Evolutionary conservation across 192 early-diverging fungal genomes (phyloP).

Genomic region (Backusella morwellensis): DNA sequence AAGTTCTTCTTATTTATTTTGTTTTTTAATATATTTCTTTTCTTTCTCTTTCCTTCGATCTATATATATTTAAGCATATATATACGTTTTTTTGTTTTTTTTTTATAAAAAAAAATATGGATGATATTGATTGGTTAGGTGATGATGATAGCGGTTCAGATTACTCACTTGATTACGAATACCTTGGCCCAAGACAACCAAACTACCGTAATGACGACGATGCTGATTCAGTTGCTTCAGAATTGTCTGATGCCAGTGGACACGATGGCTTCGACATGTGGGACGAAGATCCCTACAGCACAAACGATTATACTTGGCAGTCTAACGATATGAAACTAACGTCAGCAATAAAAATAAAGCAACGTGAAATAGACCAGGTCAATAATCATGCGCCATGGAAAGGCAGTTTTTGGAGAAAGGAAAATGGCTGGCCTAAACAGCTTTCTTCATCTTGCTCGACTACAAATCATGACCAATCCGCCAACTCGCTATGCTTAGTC

Average conservation of each 20-base stretch:
- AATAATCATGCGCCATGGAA: constrained; percentile 7
- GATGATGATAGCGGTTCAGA: constrained; percentile 22
- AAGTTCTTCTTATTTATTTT: constrained; percentile 10
- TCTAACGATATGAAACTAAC: constrained; percentile 37
- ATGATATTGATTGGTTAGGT: constrained; percentile 6
- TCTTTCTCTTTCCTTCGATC: not conserved
- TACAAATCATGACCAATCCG: constrained; percentile 35
- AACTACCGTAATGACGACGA: constrained; percentile 28
- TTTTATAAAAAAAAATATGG: not conserved
- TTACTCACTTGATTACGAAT: constrained; percentile 36
- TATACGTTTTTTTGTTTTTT: not conserved
- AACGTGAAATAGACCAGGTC: not conserved
- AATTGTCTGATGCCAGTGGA: constrained; percentile 8
- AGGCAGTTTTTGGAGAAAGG: constrained; percentile 34
- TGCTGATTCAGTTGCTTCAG: constrained; percentile 29
- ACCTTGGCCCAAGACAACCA: constrained; percentile 29
- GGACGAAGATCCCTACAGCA: constrained; percentile 36
- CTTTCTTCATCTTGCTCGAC: constrained; percentile 22
- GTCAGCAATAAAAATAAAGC: constrained; percentile 13
- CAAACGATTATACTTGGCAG: constrained; percentile 37
- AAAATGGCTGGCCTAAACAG: constrained; percentile 32
- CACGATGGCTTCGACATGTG: constrained; percentile 34
- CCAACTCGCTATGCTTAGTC: constrained; percentile 19
- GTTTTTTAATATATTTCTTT: not conserved
- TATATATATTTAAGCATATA: not conserved